A percentile compares a stretch with the other conserved stretches of the same genome.
Conservation (phyloP, 345 rosid genomes). For the Excoecaria agallocha region DNA sequence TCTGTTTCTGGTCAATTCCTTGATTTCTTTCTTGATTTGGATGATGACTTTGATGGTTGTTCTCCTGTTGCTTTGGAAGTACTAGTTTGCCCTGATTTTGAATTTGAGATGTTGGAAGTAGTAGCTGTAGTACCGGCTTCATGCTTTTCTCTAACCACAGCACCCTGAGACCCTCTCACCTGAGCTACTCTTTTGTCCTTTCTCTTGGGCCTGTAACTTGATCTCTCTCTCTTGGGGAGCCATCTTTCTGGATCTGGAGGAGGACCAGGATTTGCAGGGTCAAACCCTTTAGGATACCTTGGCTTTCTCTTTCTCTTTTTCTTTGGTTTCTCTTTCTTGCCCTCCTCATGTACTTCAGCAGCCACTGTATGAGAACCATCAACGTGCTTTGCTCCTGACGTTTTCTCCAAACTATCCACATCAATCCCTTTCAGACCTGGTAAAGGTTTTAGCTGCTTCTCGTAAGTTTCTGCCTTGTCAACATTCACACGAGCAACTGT, state of each 20-base stretch:
- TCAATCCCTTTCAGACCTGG: conserved; percentile 69
- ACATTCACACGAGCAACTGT: conserved; percentile 77
- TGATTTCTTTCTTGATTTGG: conserved; percentile 92
- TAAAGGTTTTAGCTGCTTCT: conserved; percentile 71
- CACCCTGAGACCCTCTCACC: conserved; percentile 92
- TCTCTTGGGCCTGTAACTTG: conserved; percentile 88
- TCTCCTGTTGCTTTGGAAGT: conserved; percentile 47
- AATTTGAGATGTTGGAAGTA: conserved; percentile 17
- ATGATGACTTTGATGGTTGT: conserved; percentile 50
- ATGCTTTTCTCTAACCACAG: conserved; percentile 70
- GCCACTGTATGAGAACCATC: conserved; percentile 42
- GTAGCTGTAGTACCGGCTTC: conserved; percentile 47
- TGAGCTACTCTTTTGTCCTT: conserved; percentile 96
- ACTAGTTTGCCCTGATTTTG: conserved; percentile 24
- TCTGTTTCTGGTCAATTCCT: conserved; percentile 45
- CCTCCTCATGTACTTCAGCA: conserved; percentile 46
- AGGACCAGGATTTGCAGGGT: conserved; percentile 94
- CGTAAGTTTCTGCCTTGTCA: conserved; percentile 83
- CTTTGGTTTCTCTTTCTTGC: conserved; percentile 75
- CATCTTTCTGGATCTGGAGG: conserved; percentile 98
- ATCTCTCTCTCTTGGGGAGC: conserved; percentile 96
- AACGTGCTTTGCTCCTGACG: conserved; percentile 79
- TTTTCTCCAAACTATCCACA: conserved; percentile 74
- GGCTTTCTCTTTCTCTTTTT: conserved; percentile 99
- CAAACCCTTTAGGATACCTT: conserved; percentile 94